Evolutionary conservation across 73 alveolate species (phyloP).

Genomic region (Urostyla sp.): DNA sequence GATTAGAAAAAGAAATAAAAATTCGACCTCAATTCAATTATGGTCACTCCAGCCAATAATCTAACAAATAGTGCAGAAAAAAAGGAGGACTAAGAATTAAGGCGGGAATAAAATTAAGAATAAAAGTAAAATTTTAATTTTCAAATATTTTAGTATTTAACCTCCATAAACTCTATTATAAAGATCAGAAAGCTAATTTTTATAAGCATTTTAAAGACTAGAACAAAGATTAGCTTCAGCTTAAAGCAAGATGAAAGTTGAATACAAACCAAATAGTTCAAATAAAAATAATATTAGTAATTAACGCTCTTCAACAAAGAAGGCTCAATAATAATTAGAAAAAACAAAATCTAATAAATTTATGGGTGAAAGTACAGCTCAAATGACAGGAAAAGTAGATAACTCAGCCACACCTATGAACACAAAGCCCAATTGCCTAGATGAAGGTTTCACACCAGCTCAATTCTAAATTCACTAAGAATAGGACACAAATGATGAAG

Average conservation of each 20-base stretch:
- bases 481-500: slow-evolving; percentile 26
- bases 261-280: neutral
- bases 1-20: neutral
- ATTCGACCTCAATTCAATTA: neutral
- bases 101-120: neutral
- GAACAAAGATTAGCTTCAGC: slow-evolving; percentile 12
- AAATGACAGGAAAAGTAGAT: slow-evolving; percentile 17
- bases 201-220: neutral
- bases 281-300: neutral
- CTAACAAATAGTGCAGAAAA: neutral
- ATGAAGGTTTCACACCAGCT: neutral
- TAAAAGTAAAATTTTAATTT: neutral
- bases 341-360: neutral
- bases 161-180: neutral
- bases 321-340: slow-evolving; percentile 23
- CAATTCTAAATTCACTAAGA: neutral
- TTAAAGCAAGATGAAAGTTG: slow-evolving; percentile 6
- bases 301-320: neutral
- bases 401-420: neutral
- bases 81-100: neutral
- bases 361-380: slow-evolving; percentile 1
- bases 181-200: too few relatives aligned
- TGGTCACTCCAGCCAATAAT: neutral
- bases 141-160: neutral
- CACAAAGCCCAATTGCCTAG: too few relatives aligned